Evolutionary conservation across 2,329 filamentous ascomycete species (phyloP), one percentile per base, ranked within the genome.

Genomic region (Neofusicoccum sp.): DNA sequence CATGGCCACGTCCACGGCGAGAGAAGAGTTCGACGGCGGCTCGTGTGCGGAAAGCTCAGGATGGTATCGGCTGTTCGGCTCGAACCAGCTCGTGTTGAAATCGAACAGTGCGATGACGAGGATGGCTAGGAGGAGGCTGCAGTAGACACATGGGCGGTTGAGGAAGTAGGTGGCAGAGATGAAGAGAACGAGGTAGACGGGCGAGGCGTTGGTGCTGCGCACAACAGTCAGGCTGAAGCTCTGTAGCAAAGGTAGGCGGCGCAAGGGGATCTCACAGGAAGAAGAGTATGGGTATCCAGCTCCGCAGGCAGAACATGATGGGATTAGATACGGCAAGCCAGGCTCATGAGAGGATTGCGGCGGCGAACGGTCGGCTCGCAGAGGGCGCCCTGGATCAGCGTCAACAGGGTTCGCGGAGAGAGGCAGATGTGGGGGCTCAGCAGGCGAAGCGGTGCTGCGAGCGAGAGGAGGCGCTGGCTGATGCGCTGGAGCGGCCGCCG

Each of bases 51-150:
- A 34, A 16, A 24, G 9, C 9, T 62, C 61, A 2, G 57, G 58
- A 26, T 63, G 40, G 49, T 61, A 69, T 12, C 70, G 67, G 28
- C 73, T 73, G 20, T 73, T 68, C 31, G 69, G 88, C 67, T 93
- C 87, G 76, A 98, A 98, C 93, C 93, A 98, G 78, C 96, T 91
- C 69, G 87, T 89, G 67, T 82, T 84, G 70, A 97, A 89, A 79
- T 98, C 93, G 81, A 98, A 95, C 79, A 98, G 95, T 73, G 92
- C 96, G 66, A 93, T 84, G 80, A 97, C 96, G 68, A 99, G 91
- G 68, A 98, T 92, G 66, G 96, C 84, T 51, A 99, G 90, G 58
- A 99, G 89, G 64, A 97, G 87, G 63, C 92, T 96, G 84, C 95
- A 99, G 83, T 99, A 99, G 68, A 96, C 89, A 80, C 95, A 99